phyloP scores from a whole-genome alignment of 495 filamentous ascomycete genomes.

The Talaromyces ruber region DNA sequence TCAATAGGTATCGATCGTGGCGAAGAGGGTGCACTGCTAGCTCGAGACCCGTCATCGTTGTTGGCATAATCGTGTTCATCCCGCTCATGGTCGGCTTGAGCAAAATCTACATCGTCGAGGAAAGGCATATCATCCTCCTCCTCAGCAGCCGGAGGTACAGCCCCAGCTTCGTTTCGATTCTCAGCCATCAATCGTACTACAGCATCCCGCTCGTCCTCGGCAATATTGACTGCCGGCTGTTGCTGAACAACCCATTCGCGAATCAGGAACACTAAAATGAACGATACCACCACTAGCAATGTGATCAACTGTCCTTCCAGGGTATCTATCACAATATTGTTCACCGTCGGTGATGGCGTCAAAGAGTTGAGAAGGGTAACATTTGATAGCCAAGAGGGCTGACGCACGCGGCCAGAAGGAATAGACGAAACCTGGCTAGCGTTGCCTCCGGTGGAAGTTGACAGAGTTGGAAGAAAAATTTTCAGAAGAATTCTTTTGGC shows the following conservation, averaged over 20 bases:
- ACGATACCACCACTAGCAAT: constrained; percentile 76
- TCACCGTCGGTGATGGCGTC: constrained; percentile 64
- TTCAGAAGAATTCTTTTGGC: constrained; percentile 34
- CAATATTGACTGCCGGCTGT: constrained; percentile 65
- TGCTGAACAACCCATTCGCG: constrained; percentile 98
- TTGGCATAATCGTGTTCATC: not conserved
- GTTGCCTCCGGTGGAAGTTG: constrained; percentile 13
- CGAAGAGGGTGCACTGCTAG: not conserved
- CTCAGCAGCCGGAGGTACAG: constrained; percentile 8
- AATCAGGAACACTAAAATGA: constrained; percentile 92
- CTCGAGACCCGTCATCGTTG: constrained; percentile 4
- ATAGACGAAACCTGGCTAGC: constrained; percentile 16
- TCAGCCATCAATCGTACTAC: constrained; percentile 33
- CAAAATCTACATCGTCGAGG: not conserved
- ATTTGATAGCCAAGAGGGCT: constrained; percentile 55
- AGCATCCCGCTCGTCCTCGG: constrained; percentile 41
- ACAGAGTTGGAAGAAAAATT: constrained; percentile 30
- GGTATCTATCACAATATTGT: constrained; percentile 72
- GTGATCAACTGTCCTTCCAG: constrained; percentile 93
- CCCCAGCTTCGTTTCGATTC: constrained; percentile 20
- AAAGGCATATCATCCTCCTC: constrained; percentile 13
- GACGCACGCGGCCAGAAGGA: constrained; percentile 20
- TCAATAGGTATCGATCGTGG: not conserved
- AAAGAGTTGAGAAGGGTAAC: constrained; percentile 63
- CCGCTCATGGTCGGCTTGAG: not conserved